These are phyloP conservation scores for Ceratocystis albifundus DNA, from an alignment of 2,329 filamentous ascomycete species.

Conservation along the genomic window DNA sequence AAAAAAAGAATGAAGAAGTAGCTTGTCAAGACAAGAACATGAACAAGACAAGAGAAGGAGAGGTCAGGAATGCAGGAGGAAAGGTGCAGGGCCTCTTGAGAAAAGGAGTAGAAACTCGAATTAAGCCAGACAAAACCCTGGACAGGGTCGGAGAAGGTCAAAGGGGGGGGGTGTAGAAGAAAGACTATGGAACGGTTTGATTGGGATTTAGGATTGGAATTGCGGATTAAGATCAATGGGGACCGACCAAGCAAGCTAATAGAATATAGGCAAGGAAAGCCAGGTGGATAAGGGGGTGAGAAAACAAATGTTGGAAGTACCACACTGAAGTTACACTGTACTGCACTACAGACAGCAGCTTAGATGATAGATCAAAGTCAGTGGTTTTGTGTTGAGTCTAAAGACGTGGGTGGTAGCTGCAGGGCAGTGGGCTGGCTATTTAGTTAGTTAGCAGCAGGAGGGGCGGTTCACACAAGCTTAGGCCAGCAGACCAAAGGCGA, in stretches of 20 bases:
- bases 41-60: slow-evolving; percentile 14
- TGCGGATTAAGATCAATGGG: slow-evolving; percentile 20
- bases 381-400: background rate
- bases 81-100: slow-evolving; percentile 21
- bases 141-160: slow-evolving; percentile 3
- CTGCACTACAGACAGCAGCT: background rate
- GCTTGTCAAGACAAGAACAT: slow-evolving; percentile 13
- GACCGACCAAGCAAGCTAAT: slow-evolving; percentile 21
- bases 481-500: slow-evolving; percentile 3
- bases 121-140: slow-evolving; percentile 7
- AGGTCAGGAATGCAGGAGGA: slow-evolving; percentile 19
- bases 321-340: background rate
- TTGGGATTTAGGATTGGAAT: slow-evolving; percentile 20
- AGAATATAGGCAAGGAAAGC: slow-evolving; percentile 1
- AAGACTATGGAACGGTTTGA: slow-evolving; percentile 17
- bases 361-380: background rate
- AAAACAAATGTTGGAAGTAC: background rate
- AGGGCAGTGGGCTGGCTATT: background rate
- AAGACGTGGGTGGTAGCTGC: background rate
- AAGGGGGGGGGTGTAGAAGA: slow-evolving; percentile 9
- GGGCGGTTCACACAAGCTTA: background rate
- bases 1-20: slow-evolving; percentile 17
- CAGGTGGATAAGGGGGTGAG: slow-evolving; percentile 9
- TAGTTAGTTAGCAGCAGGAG: background rate
- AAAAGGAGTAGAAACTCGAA: slow-evolving; percentile 20